Evolutionary conservation across 2,329 filamentous ascomycete species (phyloP), one percentile per base, ranked within the genome.

Genomic region (Ceratocystis albifundus): DNA sequence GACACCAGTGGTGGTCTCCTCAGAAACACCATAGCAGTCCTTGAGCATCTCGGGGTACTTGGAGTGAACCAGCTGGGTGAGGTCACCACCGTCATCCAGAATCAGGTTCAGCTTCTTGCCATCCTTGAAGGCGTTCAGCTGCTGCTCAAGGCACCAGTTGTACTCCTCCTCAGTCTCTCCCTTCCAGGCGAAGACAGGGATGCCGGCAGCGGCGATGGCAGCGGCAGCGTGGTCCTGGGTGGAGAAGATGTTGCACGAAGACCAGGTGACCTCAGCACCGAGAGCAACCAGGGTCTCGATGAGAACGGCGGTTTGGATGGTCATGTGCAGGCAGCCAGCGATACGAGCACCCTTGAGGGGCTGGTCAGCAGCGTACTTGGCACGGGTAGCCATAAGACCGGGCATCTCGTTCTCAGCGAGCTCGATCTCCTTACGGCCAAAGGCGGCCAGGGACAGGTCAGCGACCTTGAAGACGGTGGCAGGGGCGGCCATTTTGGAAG

Each of bases 81-180:
- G 84, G 79, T 97, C 93, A 84, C 93, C 94, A 80, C 93, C 93
- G 76, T 99, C 93, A 76, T 99, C 93, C 74, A 99, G 91, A 80
- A 99, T 97, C 76, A 99, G 84, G 88, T 99, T 99, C 74, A 99
- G 88, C 79, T 87, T 87, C 85, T 96, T 87, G 84, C 85, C 88
- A 75, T 96, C 91, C 82, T 96, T 96, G 89, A 99, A 99, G 77
- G 94, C 88, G 71, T 83, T 78, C 74, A 99, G 88, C 84, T 97
- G 94, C 85, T 99, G 94, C 84, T 97, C 93, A 75, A 97, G 83
- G 80, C 94, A 99, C 94, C 94, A 97, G 80, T 96, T 85, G 86
- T 97, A 99, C 84, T 97, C 94, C 82, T 97, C 94, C 81, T 99
- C 94, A 73, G 93, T 96, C 89, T 99, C 94, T 75, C 92, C 83